A percentile compares a stretch with the other conserved stretches of the same genome.
These are phyloP conservation scores for Lipomyces lipofer DNA, from an alignment of 805 yeast genomes.

Conservation along the genomic window DNA sequence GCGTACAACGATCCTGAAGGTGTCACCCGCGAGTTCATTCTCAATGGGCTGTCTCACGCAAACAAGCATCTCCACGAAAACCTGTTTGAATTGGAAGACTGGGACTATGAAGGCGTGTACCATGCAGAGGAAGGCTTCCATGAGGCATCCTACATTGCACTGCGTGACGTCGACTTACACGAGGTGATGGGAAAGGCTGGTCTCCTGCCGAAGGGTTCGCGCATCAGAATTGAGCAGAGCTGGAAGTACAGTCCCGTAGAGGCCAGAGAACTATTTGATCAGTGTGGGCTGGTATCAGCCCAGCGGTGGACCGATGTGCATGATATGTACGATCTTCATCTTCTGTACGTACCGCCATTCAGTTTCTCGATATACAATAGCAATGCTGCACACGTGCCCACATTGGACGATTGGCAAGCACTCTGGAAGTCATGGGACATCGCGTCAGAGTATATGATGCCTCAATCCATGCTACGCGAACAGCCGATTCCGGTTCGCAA, in stretches of 20 bases:
- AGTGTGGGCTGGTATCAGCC: conserved; percentile 11
- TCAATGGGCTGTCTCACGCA: conserved; percentile 29
- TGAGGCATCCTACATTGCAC: conserved; percentile 29
- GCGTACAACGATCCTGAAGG: conserved; percentile 32
- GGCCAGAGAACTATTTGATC: conserved; percentile 14
- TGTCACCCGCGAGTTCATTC: conserved; percentile 28
- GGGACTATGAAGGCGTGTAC: conserved; percentile 29
- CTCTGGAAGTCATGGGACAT: conserved; percentile 32
- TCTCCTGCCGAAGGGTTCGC: conserved; percentile 14
- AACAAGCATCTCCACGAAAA: conserved; percentile 15
- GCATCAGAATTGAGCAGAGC: conserved; percentile 28
- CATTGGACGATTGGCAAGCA: conserved; percentile 24
- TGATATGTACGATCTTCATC: conserved; percentile 20
- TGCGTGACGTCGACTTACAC: conserved; percentile 9
- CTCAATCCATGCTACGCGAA: conserved; percentile 20
- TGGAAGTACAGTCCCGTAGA: conserved; percentile 28
- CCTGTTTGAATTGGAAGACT: conserved; percentile 20
- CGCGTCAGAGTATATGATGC: conserved; percentile 24
- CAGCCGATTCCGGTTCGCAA: conserved; percentile 32
- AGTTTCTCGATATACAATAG: not conserved
- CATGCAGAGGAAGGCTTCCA: conserved; percentile 27
- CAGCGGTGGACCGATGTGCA: conserved; percentile 20
- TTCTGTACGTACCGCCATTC: conserved; percentile 18
- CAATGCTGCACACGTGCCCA: conserved; percentile 15
- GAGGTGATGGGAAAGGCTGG: not conserved